Evolutionary conservation across 1,139 yeast genomes (phyloP).

Genomic region (Tardiomyces digboiensis): DNA sequence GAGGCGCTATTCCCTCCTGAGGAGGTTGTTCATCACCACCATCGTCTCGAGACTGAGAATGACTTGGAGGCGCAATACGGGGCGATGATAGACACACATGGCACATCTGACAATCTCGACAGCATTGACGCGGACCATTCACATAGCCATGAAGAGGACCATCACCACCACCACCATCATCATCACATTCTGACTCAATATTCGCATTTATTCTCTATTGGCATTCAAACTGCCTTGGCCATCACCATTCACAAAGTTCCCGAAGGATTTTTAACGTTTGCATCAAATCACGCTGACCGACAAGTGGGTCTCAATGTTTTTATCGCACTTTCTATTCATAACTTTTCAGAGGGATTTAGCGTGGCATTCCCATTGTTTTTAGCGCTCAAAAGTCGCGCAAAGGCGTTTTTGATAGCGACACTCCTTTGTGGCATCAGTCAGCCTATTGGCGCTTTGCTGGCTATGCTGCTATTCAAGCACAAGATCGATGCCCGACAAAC

Average conservation of each 20-base stretch:
- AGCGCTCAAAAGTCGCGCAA: slow-evolving; percentile 50
- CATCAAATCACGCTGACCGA: slow-evolving; percentile 68
- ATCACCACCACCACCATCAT: slow-evolving; percentile 42
- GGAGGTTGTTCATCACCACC: background rate
- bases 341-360: slow-evolving; percentile 91
- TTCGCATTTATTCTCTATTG: slow-evolving; percentile 71
- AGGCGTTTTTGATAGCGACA: slow-evolving; percentile 58
- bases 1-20: background rate
- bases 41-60: background rate
- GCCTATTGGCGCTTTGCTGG: slow-evolving; percentile 80
- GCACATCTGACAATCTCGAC: background rate
- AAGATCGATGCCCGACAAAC: slow-evolving; percentile 23
- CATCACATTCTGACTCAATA: slow-evolving; percentile 74
- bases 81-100: background rate
- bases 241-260: slow-evolving; percentile 87
- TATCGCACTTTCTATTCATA: slow-evolving; percentile 76
- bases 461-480: slow-evolving; percentile 44
- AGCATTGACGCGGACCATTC: slow-evolving; percentile 3
- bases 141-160: slow-evolving; percentile 4
- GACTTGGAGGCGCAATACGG: background rate
- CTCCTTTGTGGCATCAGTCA: slow-evolving; percentile 77
- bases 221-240: slow-evolving; percentile 84
- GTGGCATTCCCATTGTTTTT: slow-evolving; percentile 87
- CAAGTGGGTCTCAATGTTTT: slow-evolving; percentile 72
- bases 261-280: slow-evolving; percentile 84